Evolutionary conservation across 495 filamentous ascomycete species (phyloP), one percentile per base, ranked within the genome.

Genomic region (Parathielavia appendiculata): DNA sequence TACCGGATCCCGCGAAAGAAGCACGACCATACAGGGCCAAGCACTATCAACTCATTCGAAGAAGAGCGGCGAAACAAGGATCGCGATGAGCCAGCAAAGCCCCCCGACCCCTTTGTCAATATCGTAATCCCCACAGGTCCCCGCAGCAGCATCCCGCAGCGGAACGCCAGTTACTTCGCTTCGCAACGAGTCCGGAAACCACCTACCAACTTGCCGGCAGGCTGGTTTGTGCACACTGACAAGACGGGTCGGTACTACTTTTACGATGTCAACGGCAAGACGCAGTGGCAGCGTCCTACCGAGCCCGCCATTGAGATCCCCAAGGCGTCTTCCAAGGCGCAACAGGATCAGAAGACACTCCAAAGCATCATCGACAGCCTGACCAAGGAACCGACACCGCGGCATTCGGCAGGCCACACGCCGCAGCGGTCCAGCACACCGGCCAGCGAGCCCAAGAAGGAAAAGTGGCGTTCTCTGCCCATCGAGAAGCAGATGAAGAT

Each of bases 1-100:
- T 99, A 96, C 71, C 85, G 95, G 43, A 99, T 99, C 67, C 92
- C 93, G 26, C 86, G 93, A 49, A 91, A 81, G 65, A 80, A 82
- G 69, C 60, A 76, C 46, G 77, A 81, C 61, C 68, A 69, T 47
- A 63, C 73, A 32, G 68, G 69, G 16, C 69, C 69, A 4, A 69
- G 67, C 19, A 54, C 70, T 17, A 60, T 66, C 43, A 86, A 81
- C 60, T 83, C 81, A 51, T 88, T 84, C 43, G 69, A 70, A 54
- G 76, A 79, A 20, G 86, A 86, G 60, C 86, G 88, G 47, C 85
- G 89, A 34, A 86, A 86, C 57, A 72, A 69, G 52, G 83, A 83
- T 36, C 82, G 85, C 20, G 76, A 83, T 34, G 86, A 89, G 51
- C 56, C 59, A 17, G 41, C 62, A 2, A 67, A 63, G 45, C 57